Percentiles rank a stretch among this genome's conserved stretches.
Evolutionary conservation across 2,329 filamentous ascomycete genomes (phyloP).

Genomic region (Colletotrichum falcatum): DNA sequence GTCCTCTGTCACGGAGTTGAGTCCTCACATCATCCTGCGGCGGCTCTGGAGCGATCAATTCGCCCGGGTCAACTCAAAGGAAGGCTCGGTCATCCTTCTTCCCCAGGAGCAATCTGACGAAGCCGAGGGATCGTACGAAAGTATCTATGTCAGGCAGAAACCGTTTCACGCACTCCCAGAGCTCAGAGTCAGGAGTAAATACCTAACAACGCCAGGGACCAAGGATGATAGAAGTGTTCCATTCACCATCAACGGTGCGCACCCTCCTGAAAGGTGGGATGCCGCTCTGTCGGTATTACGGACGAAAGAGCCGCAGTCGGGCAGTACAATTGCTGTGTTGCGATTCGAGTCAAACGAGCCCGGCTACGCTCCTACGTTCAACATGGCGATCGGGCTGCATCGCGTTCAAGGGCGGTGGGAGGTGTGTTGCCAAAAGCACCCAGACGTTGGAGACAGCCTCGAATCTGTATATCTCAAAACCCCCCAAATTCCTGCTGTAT

Average conservation of each 20-base stretch:
- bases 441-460: not conserved
- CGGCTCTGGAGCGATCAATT: slow-evolving; percentile 28
- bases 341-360: slow-evolving; percentile 6
- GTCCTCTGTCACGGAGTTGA: not conserved
- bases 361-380: not conserved
- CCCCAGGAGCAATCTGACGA: slow-evolving; percentile 10
- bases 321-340: not conserved
- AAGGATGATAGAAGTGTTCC: not conserved
- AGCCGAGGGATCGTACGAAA: slow-evolving; percentile 2
- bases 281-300: slow-evolving; percentile 11
- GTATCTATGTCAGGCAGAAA: slow-evolving; percentile 22
- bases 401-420: slow-evolving; percentile 5
- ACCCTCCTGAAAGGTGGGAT: slow-evolving; percentile 29
- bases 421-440: slow-evolving; percentile 17
- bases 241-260: not conserved
- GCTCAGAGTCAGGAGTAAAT: not conserved
- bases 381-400: slow-evolving; percentile 11
- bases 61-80: not conserved
- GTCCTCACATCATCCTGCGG: slow-evolving; percentile 1
- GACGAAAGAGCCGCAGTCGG: slow-evolving; percentile 23
- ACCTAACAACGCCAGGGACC: not conserved
- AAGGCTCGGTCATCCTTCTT: slow-evolving; percentile 11
- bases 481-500: not conserved
- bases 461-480: not conserved
- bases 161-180: slow-evolving; percentile 23